Base-by-base conservation (phyloP, 1,139 yeast species). In the Pichia sp. region DNA sequence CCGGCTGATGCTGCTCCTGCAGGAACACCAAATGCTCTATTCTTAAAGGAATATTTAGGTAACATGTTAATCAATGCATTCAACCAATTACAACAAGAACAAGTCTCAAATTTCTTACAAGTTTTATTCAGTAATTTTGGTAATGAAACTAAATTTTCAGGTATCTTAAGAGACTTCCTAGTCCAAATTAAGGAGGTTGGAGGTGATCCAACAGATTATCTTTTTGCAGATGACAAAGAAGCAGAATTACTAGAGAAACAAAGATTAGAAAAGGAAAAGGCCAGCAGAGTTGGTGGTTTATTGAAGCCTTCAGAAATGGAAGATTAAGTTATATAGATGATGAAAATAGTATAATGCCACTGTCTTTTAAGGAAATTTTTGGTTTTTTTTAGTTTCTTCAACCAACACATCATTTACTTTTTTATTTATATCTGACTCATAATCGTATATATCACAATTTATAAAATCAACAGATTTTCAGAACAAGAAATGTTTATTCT, bases 231-330 rank as follows among this genome's bases (percentile, higher is more conserved):
- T 61, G 98, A 92, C 59, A 84, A 82, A 61, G 95, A 87, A 64
- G 71, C 73, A 45, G 95, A 88, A 63, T 66, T 78, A 51, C 69
- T 73, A 54, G 95, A 85, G 63, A 79, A 79, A 62, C 77, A 72
- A 53, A 77, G 75, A 61, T 62, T 73, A 50, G 94, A 86, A 57
- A 80, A 82, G 59, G 94, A 87, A 64, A 79, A 77, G 55, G 97
- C 95, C 48, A 71, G 85, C 58, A 81, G 79, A 68, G 84, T 92
- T 52, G 97, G 97, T 56, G 98, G 98, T 44, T 74, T 92, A 63
- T 72, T 92, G 61, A 92, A 90, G 64, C 98, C 98, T 34, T 81
- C 95, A n/a, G 98, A 92, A 58, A 76, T 90, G 78, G 97, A 86
- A 57, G 96, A 87, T 55, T 57, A 47, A 16, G 23, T 16, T 16